Percentiles rank a stretch among this genome's conserved stretches.
Conservation (phyloP, 139 green algal species). For the Bryopsis sp. region DNA sequence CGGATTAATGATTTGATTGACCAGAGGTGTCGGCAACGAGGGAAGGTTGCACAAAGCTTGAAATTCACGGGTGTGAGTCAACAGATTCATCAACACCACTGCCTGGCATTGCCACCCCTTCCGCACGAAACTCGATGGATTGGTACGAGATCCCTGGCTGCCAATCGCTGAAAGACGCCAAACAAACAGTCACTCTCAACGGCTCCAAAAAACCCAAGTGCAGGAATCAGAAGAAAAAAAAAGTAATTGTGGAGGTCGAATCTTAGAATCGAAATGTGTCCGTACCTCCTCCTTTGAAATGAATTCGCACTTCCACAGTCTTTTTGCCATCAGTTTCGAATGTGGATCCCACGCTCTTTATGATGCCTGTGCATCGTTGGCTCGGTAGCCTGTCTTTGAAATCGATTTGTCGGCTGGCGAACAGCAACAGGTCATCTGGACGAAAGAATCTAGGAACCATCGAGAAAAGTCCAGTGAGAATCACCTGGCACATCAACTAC, state of each 20-base stretch:
- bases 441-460: background rate
- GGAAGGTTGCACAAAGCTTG: slow-evolving; percentile 31
- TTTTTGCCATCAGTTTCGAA: background rate
- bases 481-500: background rate
- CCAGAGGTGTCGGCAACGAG: slow-evolving; percentile 21
- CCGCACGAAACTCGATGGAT: background rate
- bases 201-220: too few relatives aligned
- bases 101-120: slow-evolving; percentile 23
- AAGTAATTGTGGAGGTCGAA: background rate
- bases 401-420: background rate
- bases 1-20: slow-evolving; percentile 21
- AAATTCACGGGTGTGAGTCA: slow-evolving; percentile 56
- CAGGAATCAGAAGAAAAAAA: background rate
- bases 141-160: too few relatives aligned
- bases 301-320: background rate
- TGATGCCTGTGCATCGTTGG: background rate
- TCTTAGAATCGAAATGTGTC: background rate
- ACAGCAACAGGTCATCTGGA: background rate
- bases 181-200: background rate
- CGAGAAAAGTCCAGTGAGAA: background rate
- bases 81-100: slow-evolving; percentile 36
- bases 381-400: background rate
- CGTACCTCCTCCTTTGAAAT: background rate
- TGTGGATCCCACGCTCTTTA: background rate
- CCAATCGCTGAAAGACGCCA: background rate